Evolutionary conservation across 192 early-diverging fungal species (phyloP).

Genomic region (Coemansia furcata): DNA sequence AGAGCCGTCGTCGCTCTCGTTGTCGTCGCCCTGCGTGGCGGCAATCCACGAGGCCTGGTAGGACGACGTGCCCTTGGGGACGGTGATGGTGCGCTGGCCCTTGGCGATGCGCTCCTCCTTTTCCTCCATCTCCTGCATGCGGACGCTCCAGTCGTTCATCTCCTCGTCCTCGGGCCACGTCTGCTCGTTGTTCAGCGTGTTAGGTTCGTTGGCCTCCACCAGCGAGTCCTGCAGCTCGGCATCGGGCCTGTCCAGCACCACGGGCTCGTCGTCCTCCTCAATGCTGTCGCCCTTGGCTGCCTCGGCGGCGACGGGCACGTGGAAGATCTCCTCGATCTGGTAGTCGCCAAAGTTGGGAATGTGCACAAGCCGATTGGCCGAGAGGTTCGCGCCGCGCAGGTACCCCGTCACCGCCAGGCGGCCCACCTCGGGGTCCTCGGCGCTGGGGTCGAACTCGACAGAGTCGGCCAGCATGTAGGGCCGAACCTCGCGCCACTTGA

Average conservation of each 20-base stretch:
- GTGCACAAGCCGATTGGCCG: slow-evolving; percentile 89
- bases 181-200: slow-evolving; percentile 90
- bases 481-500: slow-evolving; percentile 84
- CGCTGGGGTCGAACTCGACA: slow-evolving; percentile 64
- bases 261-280: slow-evolving; percentile 36
- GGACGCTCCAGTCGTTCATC: slow-evolving; percentile 70
- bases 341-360: slow-evolving; percentile 93
- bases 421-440: slow-evolving; percentile 53
- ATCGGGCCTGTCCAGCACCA: slow-evolving; percentile 67
- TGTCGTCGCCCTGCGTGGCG: slow-evolving; percentile 53
- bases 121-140: slow-evolving; percentile 47
- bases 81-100: slow-evolving; percentile 60
- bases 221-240: slow-evolving; percentile 75
- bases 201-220: slow-evolving; percentile 81
- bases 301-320: slow-evolving; percentile 36
- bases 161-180: slow-evolving; percentile 99
- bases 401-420: slow-evolving; percentile 82
- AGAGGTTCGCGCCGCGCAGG: slow-evolving; percentile 78
- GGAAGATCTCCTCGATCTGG: slow-evolving; percentile 71
- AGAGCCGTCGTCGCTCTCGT: slow-evolving; percentile 58
- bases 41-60: slow-evolving; percentile 99
- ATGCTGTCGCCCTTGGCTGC: slow-evolving; percentile 28
- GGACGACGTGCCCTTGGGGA: slow-evolving; percentile 92
- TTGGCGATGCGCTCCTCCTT: slow-evolving; percentile 12
- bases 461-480: slow-evolving; percentile 84